Conservation (phyloP, 2,329 filamentous ascomycete genomes). For the Raffaelea arxii region DNA sequence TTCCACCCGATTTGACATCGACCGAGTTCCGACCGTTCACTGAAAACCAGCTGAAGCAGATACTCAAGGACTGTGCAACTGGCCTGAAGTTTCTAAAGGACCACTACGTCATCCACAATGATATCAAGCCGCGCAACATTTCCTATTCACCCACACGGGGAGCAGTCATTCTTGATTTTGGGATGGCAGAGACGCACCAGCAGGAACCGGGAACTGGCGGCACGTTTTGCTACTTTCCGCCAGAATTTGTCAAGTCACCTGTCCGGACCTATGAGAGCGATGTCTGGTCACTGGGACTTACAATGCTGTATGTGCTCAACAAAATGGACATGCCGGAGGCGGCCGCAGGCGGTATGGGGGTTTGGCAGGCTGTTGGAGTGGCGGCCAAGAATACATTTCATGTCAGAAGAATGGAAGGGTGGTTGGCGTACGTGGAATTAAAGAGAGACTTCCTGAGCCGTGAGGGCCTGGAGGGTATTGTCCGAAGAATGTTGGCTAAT, state of each 20-base stretch:
- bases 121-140: neutral
- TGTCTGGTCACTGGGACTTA: neutral
- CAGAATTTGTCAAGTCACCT: neutral
- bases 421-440: too few relatives aligned
- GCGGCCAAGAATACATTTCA: too few relatives aligned
- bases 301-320: neutral
- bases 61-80: too few relatives aligned
- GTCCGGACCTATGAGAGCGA: too few relatives aligned
- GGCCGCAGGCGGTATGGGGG: too few relatives aligned
- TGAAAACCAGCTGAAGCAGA: too few relatives aligned
- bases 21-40: too few relatives aligned
- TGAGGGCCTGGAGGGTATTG: too few relatives aligned
- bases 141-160: neutral
- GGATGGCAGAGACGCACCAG: neutral
- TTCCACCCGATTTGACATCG: neutral
- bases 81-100: neutral
- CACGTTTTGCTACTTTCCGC: neutral
- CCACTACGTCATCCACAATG: neutral
- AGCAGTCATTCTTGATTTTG: neutral
- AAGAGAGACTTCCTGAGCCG: too few relatives aligned
- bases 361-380: too few relatives aligned
- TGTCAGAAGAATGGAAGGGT: too few relatives aligned
- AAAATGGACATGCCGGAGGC: neutral
- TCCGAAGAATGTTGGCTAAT: too few relatives aligned
- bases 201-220: neutral